Base-by-base conservation (phyloP, 495 filamentous ascomycete genomes). In the Tuber borchii region DNA sequence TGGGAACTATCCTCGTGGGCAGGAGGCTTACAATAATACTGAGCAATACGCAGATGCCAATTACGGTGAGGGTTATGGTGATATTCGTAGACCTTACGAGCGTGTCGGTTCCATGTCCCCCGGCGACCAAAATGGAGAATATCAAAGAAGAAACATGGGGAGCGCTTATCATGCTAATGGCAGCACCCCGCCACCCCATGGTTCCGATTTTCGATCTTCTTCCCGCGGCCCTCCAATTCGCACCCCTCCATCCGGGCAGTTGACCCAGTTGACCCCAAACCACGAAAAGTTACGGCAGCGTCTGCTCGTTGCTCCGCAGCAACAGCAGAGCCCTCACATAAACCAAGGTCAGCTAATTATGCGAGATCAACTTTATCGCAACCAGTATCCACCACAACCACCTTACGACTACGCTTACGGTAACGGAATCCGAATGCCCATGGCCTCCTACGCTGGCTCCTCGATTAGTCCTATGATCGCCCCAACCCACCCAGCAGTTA, bases 131-230 rank as follows among this genome's bases (percentile, higher is more conserved):
- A 79, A 68, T 48, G 78, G 73, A n/a, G 81, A 83, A 20, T 82
- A 72, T 75, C 78, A 79, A 37, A 88, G 88, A 10, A 84, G 84
- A 31, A 65, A 31, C 56, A 77, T 90, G 71, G 88, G 87, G 70
- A 90, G 88, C 78, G 87, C 91, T 1, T 88, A 90, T 74, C 90
- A 88, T 78, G 84, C 87, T 22, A 84, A 84, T 0, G 85, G 84
- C 6, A 84, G 86, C 17, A 88, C 85, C 61, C 87, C 88, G 3
- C 86, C 89, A 51, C 82, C 81, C 42, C 74, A 79, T 9, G 84
- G 86, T 16, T 65, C 56, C 12, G 84, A 88, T 65, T 86, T 85
- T 74, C 85, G 87, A 31, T 86, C 87, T 44, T 75, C 83, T 56
- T 83, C 85, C 10, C 83, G 82, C 40, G 83, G 83, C 31, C 84